These are phyloP conservation scores for Chrysoporthe cubensis DNA, from an alignment of 2,329 filamentous ascomycete genomes.

Conservation along the genomic window DNA sequence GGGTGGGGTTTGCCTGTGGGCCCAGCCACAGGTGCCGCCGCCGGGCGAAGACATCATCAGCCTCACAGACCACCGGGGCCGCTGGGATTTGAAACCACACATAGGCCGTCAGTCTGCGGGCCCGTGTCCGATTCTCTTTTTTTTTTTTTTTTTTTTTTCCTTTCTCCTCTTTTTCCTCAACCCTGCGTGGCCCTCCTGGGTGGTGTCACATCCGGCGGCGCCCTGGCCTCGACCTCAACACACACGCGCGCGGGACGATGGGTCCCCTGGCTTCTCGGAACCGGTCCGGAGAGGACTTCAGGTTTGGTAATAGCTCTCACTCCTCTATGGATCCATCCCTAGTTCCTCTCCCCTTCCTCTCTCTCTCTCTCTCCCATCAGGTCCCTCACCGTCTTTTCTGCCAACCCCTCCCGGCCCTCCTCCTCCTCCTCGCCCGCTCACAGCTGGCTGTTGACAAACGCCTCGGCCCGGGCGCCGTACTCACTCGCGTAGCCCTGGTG, in stretches of 20 bases:
- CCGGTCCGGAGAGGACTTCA: not conserved
- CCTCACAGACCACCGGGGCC: not conserved
- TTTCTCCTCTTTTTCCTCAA: not conserved
- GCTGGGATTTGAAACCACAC: not conserved
- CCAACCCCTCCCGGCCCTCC: not conserved
- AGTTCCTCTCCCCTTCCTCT: not conserved
- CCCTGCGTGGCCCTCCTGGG: too few relatives aligned
- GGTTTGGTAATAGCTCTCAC: not conserved
- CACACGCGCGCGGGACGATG: too few relatives aligned
- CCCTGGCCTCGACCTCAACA: too few relatives aligned
- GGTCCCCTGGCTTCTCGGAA: too few relatives aligned
- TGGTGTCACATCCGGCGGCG: too few relatives aligned
- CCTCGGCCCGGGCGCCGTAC: slow-evolving; percentile 58
- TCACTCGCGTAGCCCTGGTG: slow-evolving; percentile 62
- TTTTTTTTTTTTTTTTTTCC: not conserved
- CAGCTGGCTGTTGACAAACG: slow-evolving; percentile 60
- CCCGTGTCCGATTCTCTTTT: too few relatives aligned
- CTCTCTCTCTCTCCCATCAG: not conserved
- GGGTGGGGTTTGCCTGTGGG: not conserved
- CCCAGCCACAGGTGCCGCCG: slow-evolving; percentile 1
- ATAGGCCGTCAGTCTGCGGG: not conserved
- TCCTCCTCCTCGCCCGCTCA: not conserved
- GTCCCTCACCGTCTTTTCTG: not conserved
- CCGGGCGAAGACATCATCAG: not conserved
- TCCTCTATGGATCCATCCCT: not conserved